These are phyloP conservation scores for Exophiala spinifera DNA, from an alignment of 2,329 filamentous ascomycete genomes.

Conservation along the genomic window DNA sequence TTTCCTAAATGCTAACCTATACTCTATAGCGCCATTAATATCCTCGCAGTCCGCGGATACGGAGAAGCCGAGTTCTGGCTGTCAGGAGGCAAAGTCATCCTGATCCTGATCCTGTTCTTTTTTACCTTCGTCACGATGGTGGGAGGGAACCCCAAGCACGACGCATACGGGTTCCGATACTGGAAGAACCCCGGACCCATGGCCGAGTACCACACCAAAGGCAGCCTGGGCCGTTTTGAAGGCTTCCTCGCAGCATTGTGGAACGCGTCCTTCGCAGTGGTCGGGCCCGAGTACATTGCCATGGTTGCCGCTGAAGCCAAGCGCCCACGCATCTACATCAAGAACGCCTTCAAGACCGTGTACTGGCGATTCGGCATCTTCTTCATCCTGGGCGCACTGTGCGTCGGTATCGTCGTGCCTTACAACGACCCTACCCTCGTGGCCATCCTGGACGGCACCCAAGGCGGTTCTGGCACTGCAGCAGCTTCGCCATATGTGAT, in stretches of 20 bases:
- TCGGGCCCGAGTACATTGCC: constrained; percentile 62
- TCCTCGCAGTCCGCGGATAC: constrained; percentile 66
- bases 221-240: constrained; percentile 54
- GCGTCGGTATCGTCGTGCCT: constrained; percentile 66
- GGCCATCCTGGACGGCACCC: constrained; percentile 47
- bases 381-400: constrained; percentile 67
- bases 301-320: constrained; percentile 64
- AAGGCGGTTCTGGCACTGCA: constrained; percentile 49
- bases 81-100: constrained; percentile 59
- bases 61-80: constrained; percentile 67
- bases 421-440: constrained; percentile 61
- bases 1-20: not conserved
- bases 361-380: constrained; percentile 73
- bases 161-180: constrained; percentile 67
- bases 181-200: constrained; percentile 62
- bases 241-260: constrained; percentile 65
- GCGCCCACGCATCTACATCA: constrained; percentile 65
- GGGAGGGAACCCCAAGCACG: constrained; percentile 68
- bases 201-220: constrained; percentile 59
- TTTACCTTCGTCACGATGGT: constrained; percentile 80
- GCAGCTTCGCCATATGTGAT: constrained; percentile 65
- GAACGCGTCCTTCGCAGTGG: constrained; percentile 64
- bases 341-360: constrained; percentile 68
- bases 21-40: constrained; percentile 52
- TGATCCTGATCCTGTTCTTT: constrained; percentile 42